Base-by-base conservation (phyloP, 768 basidiomycete genomes). In the Mrakia frigida region DNA sequence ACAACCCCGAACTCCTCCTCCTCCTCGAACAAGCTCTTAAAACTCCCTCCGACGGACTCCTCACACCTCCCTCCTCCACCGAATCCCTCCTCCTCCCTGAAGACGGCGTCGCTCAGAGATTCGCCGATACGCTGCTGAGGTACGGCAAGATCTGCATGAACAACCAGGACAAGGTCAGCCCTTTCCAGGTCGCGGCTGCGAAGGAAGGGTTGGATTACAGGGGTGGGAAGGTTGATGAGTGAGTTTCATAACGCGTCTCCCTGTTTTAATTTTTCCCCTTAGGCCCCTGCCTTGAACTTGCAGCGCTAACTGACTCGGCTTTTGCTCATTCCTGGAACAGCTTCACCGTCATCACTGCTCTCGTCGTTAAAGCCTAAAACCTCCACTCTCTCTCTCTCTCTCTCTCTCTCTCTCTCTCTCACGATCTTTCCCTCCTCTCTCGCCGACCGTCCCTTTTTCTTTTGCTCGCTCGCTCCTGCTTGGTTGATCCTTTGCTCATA, bases 221-320 rank as follows among this genome's bases (percentile, higher is more conserved):
- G 70, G 83, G 83, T 18, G 83, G 83, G 18, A 84, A 84, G 77
- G 74, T 83, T 28, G 83, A 84, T 73, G 83, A 84, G 76, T 77
- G 60, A 35, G 61, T 80, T 50, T 21, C 18, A 4, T 18, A 4
- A 21, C 41, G 69, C 23, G 25, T 37, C 43, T 46, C 43, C 2
- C 52, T 6, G 2, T 35, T 23, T 63, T 41, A 6, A 10, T 43
- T 25, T 6, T 35, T n/a, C 7, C n/a, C 37, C 10, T 16, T 9
- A 13, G 4, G 3, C n/a, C 39, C 37, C 28, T 41, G 75, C n/a
- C 11, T 50, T 21, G 37, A 41, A 25, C 28, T 35, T 60, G 28
- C 28, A 10, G 14, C 18, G 13, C 28, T 28, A 46, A n/a, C 61
- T 63, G 60, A 46, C 16, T 16, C 18, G 2, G 0, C 16, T 50